These are phyloP conservation scores for Erigeron philadelphicus DNA, from an alignment of 140 eudicot species.

Conservation along the genomic window DNA sequence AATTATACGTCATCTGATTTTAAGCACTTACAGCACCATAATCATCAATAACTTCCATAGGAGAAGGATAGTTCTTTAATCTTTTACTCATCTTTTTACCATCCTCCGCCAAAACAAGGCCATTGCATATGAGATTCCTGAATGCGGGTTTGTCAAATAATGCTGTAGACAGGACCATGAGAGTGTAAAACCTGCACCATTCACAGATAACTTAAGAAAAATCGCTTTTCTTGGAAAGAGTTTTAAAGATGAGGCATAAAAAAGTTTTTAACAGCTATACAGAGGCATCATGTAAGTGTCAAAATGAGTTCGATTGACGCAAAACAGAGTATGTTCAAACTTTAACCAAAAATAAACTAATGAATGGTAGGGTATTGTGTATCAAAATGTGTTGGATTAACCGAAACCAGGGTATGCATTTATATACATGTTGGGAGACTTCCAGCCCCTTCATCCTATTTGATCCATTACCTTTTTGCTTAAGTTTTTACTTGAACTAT, in stretches of 20 bases:
- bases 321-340: background rate
- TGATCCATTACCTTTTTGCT: background rate
- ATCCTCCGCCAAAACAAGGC: conserved; percentile 97
- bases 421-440: background rate
- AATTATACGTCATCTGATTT: background rate
- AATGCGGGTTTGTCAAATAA: conserved; percentile 87
- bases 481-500: background rate
- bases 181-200: conserved; percentile 74
- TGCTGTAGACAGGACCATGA: conserved; percentile 94
- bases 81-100: conserved; percentile 98
- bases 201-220: background rate
- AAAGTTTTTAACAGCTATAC: background rate
- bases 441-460: background rate
- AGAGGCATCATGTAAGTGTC: background rate
- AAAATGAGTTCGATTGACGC: background rate
- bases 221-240: background rate
- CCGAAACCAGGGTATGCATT: background rate
- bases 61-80: conserved; percentile 82
- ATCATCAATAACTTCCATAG: conserved; percentile 68
- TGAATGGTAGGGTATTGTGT: background rate
- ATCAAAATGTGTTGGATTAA: too few relatives aligned
- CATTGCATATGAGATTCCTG: conserved; percentile 91
- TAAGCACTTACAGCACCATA: conserved; percentile 76
- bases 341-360: background rate
- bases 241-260: background rate